Percentiles rank a stretch among this genome's conserved stretches.
Conservation (phyloP, 1,139 yeast species). For the Groenewaldozyma auringiensis region DNA sequence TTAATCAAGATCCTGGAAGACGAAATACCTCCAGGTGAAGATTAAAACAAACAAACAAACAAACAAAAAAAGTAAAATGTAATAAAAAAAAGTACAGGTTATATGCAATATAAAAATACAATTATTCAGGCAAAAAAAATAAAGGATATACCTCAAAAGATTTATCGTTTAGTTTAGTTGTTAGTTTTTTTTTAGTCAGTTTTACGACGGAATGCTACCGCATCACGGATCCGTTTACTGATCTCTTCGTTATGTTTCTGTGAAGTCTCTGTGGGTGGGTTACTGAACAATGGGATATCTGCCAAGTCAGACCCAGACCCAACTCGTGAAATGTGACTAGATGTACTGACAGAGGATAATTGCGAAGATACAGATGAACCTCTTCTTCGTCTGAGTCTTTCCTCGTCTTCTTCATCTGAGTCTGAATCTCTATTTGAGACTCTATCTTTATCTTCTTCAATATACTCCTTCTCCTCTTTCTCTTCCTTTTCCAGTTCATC, state of each 20-base stretch:
- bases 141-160: too few species aligned
- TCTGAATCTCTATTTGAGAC: constrained; percentile 17
- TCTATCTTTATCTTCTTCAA: constrained; percentile 7
- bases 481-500: constrained; percentile 15
- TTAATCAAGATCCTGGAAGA: constrained; percentile 72
- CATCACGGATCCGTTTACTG: constrained; percentile 24
- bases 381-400: constrained; percentile 9
- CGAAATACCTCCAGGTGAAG: constrained; percentile 97
- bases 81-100: not conserved
- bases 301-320: constrained; percentile 48
- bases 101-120: not conserved
- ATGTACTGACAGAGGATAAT: constrained; percentile 18
- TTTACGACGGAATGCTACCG: constrained; percentile 16
- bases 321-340: constrained; percentile 48
- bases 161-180: too few species aligned
- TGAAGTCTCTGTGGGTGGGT: not conserved
- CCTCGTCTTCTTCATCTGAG: constrained; percentile 5
- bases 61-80: not conserved
- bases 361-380: constrained; percentile 17
- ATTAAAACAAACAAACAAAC: constrained; percentile 33
- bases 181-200: not conserved
- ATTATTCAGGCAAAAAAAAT: not conserved
- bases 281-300: constrained; percentile 44
- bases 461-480: constrained; percentile 2
- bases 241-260: constrained; percentile 18